These are phyloP conservation scores for Bipolaris gigantea DNA, from an alignment of 2,329 filamentous ascomycete species.

Conservation along the genomic window DNA sequence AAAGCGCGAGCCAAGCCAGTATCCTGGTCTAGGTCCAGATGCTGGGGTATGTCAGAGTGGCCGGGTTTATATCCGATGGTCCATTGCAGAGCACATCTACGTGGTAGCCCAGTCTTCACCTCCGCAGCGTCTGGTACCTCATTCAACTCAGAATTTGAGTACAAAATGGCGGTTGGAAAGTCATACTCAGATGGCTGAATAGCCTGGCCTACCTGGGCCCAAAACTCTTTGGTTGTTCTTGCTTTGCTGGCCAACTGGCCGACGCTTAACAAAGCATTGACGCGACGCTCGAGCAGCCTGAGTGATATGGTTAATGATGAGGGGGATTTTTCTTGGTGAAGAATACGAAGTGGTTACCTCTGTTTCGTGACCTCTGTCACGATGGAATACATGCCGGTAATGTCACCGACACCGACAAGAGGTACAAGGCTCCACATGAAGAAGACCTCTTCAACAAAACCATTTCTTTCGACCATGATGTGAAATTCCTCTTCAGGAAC, in stretches of 20 bases:
- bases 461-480: slow-evolving; percentile 17
- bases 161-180: slow-evolving; percentile 14
- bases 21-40: slow-evolving; percentile 3
- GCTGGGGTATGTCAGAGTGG: slow-evolving; percentile 7
- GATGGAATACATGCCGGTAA: slow-evolving; percentile 19
- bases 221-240: slow-evolving; percentile 10
- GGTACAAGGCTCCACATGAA: slow-evolving; percentile 18
- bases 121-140: background rate
- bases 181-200: slow-evolving; percentile 16
- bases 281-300: slow-evolving; percentile 17
- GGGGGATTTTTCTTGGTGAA: background rate
- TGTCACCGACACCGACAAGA: slow-evolving; percentile 8
- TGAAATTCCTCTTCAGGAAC: slow-evolving; percentile 18
- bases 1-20: slow-evolving; percentile 6
- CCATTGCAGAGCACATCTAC: slow-evolving; percentile 10
- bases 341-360: slow-evolving; percentile 2
- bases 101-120: background rate
- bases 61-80: slow-evolving; percentile 8
- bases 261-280: slow-evolving; percentile 11
- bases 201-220: slow-evolving; percentile 8
- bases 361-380: slow-evolving; percentile 23
- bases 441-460: slow-evolving; percentile 17
- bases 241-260: slow-evolving; percentile 13
- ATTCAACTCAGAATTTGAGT: slow-evolving; percentile 6
- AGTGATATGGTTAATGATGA: background rate